Conservation (phyloP, 306 rosid species). For the Pyrus communis region DNA sequence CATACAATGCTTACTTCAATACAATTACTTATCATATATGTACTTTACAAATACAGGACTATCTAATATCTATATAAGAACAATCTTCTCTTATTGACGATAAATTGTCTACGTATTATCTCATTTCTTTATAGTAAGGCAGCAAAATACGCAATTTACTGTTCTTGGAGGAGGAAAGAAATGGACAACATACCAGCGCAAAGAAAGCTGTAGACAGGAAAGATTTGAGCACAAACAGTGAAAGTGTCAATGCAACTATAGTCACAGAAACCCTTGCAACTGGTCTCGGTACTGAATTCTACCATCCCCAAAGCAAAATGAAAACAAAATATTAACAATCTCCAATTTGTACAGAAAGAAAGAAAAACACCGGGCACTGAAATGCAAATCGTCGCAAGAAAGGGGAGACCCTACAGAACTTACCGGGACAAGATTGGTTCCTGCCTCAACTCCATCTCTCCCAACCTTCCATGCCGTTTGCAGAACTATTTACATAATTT, state of each 20-base stretch:
- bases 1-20: slow-evolving; percentile 6
- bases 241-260: slow-evolving; percentile 40
- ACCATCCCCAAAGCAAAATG: neutral
- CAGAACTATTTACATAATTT: slow-evolving; percentile 36
- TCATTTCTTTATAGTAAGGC: neutral
- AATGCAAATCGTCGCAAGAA: neutral
- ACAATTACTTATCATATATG: neutral
- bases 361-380: neutral
- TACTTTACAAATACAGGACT: neutral
- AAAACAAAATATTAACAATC: neutral
- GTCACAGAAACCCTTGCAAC: slow-evolving; percentile 53
- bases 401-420: slow-evolving; percentile 4
- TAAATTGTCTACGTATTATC: neutral
- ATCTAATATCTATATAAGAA: neutral
- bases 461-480: slow-evolving; percentile 70
- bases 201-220: slow-evolving; percentile 52
- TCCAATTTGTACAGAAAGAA: neutral
- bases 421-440: slow-evolving; percentile 47
- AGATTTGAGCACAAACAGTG: slow-evolving; percentile 56
- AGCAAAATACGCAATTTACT: neutral
- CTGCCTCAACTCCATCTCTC: slow-evolving; percentile 79
- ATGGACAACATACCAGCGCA: slow-evolving; percentile 40
- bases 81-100: neutral
- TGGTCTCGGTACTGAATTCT: slow-evolving; percentile 49
- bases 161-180: slow-evolving; percentile 1